phyloP scores from a whole-genome alignment of 2,329 filamentous ascomycete species.

The Cercospora janseana region DNA sequence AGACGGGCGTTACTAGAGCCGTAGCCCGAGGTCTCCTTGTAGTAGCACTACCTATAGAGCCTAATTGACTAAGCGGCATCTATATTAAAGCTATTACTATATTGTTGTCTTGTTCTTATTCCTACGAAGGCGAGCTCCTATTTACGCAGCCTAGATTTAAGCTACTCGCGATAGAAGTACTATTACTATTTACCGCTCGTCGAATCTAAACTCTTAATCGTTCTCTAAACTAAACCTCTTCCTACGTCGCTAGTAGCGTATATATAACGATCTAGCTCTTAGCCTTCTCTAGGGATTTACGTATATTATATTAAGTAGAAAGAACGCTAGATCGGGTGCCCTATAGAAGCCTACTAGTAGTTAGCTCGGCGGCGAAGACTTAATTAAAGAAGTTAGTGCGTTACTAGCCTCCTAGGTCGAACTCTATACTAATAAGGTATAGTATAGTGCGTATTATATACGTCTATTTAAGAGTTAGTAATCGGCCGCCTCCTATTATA shows the following conservation, averaged over 20 bases:
- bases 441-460: neutral
- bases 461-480: neutral
- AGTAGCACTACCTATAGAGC: too few relatives aligned
- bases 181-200: neutral
- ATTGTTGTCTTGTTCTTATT: too few relatives aligned
- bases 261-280: neutral
- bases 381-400: neutral
- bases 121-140: neutral
- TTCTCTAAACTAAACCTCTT: neutral
- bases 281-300: neutral
- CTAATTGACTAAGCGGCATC: too few relatives aligned
- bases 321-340: neutral
- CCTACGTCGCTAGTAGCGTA: neutral
- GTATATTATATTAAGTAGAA: neutral
- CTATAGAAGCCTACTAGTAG: neutral
- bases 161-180: neutral
- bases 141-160: neutral
- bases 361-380: neutral
- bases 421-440: neutral
- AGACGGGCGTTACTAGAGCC: too few relatives aligned
- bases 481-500: neutral
- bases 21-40: too few relatives aligned
- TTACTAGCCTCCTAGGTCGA: neutral
- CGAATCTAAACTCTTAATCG: neutral
- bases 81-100: too few relatives aligned